These are phyloP conservation scores for Wickerhamomyces sydowiorum DNA, from an alignment of 805 yeast species.

Conservation along the genomic window DNA sequence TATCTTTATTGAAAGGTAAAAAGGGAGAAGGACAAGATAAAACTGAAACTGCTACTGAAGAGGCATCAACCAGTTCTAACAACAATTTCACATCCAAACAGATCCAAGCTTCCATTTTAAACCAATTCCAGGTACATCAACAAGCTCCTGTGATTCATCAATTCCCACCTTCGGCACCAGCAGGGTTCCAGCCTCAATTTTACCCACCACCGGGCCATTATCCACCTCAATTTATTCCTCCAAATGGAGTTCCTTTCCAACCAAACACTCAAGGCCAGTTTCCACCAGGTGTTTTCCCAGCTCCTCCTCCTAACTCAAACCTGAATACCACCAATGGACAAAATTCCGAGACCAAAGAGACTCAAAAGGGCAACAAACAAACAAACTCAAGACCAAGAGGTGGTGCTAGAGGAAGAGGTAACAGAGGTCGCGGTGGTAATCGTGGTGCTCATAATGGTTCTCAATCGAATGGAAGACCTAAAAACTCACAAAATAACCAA, in stretches of 20 bases:
- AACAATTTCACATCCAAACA: conserved; percentile 7
- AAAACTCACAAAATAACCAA: background rate
- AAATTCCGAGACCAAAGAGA: background rate
- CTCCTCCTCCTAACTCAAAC: background rate
- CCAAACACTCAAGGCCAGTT: conserved; percentile 3
- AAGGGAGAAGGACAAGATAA: conserved; percentile 9
- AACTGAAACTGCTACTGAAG: conserved; percentile 19
- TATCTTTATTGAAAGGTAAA: conserved; percentile 38
- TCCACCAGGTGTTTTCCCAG: background rate
- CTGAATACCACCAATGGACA: conserved; percentile 5
- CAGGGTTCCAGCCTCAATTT: conserved; percentile 17
- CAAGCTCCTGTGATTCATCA: conserved; percentile 4
- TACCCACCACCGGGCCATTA: conserved; percentile 18
- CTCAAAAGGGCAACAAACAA: background rate
- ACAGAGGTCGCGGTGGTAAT: conserved; percentile 9
- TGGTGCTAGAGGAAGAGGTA: conserved; percentile 18
- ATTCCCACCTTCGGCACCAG: conserved; percentile 12
- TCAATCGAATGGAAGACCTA: background rate
- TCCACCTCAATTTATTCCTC: conserved; percentile 11
- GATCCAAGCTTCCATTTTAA: conserved; percentile 22
- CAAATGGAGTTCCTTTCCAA: conserved; percentile 16
- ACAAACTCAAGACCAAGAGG: conserved; percentile 7
- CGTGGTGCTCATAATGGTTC: conserved; percentile 6
- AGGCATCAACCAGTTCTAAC: conserved; percentile 21
- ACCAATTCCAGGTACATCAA: conserved; percentile 17